Evolutionary conservation across 768 basidiomycete species (phyloP).

Genomic region (Mycena vulgaris): DNA sequence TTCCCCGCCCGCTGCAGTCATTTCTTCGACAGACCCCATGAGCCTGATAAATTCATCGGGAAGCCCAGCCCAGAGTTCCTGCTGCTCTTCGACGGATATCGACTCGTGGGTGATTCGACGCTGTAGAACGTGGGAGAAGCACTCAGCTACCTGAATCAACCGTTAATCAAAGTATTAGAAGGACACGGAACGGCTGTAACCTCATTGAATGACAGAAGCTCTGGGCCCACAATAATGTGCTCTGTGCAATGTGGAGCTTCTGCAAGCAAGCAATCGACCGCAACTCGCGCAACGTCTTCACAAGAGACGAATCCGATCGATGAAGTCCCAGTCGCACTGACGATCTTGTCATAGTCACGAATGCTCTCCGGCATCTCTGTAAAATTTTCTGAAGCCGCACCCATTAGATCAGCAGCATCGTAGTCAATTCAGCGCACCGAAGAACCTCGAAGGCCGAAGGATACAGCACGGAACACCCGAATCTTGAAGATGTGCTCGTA

Average conservation of each 20-base stretch:
- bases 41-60: conserved; percentile 19
- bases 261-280: conserved; percentile 20
- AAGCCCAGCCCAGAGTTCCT: conserved; percentile 19
- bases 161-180: not conserved
- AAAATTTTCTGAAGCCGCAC: conserved; percentile 11
- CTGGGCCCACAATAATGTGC: conserved; percentile 29
- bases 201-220: conserved; percentile 29
- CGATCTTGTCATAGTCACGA: conserved; percentile 24
- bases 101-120: conserved; percentile 14
- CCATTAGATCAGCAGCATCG: not conserved
- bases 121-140: conserved; percentile 10
- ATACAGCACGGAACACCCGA: conserved; percentile 22
- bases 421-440: conserved; percentile 14
- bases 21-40: conserved; percentile 24
- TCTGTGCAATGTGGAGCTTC: conserved; percentile 8
- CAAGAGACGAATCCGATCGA: conserved; percentile 23
- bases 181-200: not conserved
- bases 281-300: conserved; percentile 28
- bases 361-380: conserved; percentile 28
- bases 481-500: conserved; percentile 19
- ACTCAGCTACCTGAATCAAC: conserved; percentile 9
- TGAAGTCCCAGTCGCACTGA: conserved; percentile 19
- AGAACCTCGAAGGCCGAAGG: conserved; percentile 30
- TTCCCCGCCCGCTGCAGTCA: conserved; percentile 18
- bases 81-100: conserved; percentile 17